Evolutionary conservation across 2,329 filamentous ascomycete species (phyloP), one percentile per base, ranked within the genome.

Genomic region (Peltaster fructicola): DNA sequence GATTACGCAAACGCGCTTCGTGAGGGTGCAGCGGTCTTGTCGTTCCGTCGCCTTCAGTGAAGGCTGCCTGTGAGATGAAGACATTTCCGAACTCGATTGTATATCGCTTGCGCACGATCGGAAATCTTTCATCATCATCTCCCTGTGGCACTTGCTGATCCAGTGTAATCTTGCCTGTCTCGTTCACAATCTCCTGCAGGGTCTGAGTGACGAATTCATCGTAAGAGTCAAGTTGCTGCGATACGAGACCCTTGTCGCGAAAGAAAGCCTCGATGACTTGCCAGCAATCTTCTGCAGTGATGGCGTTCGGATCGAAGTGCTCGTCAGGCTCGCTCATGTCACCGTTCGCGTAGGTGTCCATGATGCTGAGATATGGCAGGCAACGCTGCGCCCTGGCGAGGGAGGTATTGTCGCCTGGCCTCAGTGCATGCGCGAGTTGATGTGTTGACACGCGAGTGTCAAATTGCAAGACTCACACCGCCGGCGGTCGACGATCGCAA

Each of bases 261-360:
- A 98, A 98, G 61, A 93, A 95, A 7, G 88, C 78, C 29, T 79
- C 82, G 50, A 98, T 95, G 45, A 95, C 85, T 37, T 77, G 78
- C 88, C 90, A 98, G 61, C 82, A 93, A 56, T 98, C 90, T 59
- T 95, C 88, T 32, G 84, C 80, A 14, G 84, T 92, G 57, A 95
- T 92, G 40, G 35, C 32, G 30, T 34, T 36, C 19, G 31, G 27
- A 18, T 42, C 40, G 15, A 43, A 38, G 9, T 34, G 34, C n/a
- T 34, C 29, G 5, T 41, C 38, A 30, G 30, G 32, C 20, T 30
- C 32, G 29, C 32, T 34, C 37, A 36, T 40, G 24, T 38, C 35
- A 17, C 33, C 36, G 22, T 32, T 32, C 13, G 34, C 30, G 32
- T 38, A 38, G 15, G 35, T 29, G 33, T 37, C 15, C 8, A 18